Percentiles rank a stretch among this genome's conserved stretches.
phyloP scores from a whole-genome alignment of 495 filamentous ascomycete genomes.

The Monascus purpureus region DNA sequence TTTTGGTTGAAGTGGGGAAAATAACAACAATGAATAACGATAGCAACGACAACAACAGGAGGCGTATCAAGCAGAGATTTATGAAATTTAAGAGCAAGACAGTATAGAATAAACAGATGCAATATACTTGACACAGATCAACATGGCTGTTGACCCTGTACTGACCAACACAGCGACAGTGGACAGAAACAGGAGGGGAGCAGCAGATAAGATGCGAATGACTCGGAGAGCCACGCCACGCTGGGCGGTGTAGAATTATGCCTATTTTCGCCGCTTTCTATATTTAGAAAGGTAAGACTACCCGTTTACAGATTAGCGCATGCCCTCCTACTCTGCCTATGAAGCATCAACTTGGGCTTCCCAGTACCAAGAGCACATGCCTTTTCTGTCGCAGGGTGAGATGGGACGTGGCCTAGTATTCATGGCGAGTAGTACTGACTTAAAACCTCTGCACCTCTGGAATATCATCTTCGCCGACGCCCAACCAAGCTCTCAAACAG shows the following conservation, averaged over 20 bases:
- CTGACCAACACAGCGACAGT: too few relatives aligned
- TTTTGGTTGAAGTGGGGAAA: too few relatives aligned
- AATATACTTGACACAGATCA: conserved; percentile 3
- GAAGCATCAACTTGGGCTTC: too few relatives aligned
- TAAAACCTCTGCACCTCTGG: neutral
- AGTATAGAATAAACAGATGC: neutral
- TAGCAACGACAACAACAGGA: neutral
- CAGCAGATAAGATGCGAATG: neutral
- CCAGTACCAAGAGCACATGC: too few relatives aligned
- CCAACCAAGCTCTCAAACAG: conserved; percentile 47
- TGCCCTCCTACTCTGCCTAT: too few relatives aligned
- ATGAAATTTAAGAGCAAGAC: neutral
- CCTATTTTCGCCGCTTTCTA: neutral
- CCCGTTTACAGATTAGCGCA: too few relatives aligned
- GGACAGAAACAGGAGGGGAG: conserved; percentile 4
- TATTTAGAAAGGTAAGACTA: neutral
- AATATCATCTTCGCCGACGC: conserved; percentile 2
- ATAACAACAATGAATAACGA: neutral
- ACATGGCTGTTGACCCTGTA: conserved; percentile 10
- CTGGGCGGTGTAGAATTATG: neutral
- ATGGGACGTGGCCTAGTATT: too few relatives aligned
- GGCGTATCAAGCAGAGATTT: conserved; percentile 5
- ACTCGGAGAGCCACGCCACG: neutral
- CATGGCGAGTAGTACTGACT: too few relatives aligned
- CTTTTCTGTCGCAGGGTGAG: too few relatives aligned